These are phyloP conservation scores for Colletotrichum godetiae DNA, from an alignment of 2,329 filamentous ascomycete genomes.

Conservation along the genomic window DNA sequence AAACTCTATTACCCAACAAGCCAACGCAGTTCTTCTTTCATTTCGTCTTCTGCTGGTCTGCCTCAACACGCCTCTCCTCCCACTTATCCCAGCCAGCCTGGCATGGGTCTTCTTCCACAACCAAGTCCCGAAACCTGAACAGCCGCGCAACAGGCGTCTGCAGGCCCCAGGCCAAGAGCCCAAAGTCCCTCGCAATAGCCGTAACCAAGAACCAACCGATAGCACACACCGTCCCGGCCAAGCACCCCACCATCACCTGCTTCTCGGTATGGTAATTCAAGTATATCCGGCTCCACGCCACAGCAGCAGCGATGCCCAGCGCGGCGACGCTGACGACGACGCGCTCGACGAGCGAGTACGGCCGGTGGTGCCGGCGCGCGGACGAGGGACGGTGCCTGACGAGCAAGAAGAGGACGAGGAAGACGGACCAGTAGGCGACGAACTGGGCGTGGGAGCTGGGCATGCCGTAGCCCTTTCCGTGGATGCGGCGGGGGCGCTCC, in stretches of 20 bases:
- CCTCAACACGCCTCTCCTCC: slow-evolving; percentile 66
- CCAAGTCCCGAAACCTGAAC: slow-evolving; percentile 83
- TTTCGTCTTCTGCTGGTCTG: slow-evolving; percentile 45
- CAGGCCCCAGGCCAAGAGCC: slow-evolving; percentile 79
- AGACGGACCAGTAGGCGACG: slow-evolving; percentile 89
- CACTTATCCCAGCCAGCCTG: slow-evolving; percentile 96
- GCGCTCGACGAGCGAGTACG: slow-evolving; percentile 72
- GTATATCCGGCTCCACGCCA: slow-evolving; percentile 88
- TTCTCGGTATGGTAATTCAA: slow-evolving; percentile 90
- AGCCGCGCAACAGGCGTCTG: slow-evolving; percentile 72
- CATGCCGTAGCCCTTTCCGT: slow-evolving; percentile 98
- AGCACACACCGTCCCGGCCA: slow-evolving; percentile 77
- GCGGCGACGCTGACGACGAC: slow-evolving; percentile 64
- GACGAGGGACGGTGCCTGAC: slow-evolving; percentile 70
- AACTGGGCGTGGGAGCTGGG: slow-evolving; percentile 95
- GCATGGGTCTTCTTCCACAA: slow-evolving; percentile 87
- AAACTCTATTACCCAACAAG: background rate
- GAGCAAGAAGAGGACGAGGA: slow-evolving; percentile 85
- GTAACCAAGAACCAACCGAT: slow-evolving; percentile 83
- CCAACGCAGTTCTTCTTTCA: background rate
- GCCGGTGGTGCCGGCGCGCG: slow-evolving; percentile 44
- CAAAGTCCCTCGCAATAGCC: slow-evolving; percentile 71
- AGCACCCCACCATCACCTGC: slow-evolving; percentile 86
- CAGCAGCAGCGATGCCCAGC: slow-evolving; percentile 70
- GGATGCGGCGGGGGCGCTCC: slow-evolving; percentile 83